Base-by-base conservation (phyloP, 2,329 filamentous ascomycete species). In the Claviceps africana region DNA sequence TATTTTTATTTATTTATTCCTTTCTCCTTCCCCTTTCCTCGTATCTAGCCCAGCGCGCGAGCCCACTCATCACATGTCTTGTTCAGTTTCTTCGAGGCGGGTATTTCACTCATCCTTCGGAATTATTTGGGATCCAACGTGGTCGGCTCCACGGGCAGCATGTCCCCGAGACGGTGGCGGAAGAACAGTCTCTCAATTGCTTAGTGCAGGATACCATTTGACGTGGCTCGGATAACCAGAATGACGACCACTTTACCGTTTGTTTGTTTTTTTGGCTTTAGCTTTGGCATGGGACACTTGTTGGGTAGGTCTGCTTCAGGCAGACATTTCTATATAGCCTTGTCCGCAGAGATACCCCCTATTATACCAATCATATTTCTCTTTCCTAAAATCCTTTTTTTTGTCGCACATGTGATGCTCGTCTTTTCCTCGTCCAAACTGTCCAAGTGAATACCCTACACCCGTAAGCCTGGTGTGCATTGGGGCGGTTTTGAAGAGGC, bases 131-230 rank as follows among this genome's bases (percentile, higher is more conserved):
- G 19, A 50, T 47, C 19, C n/a, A n/a, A n/a, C n/a, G n/a, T n/a
- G n/a, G n/a, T n/a, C n/a, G n/a, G n/a, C n/a, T n/a, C n/a, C n/a
- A n/a, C n/a, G n/a, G n/a, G n/a, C n/a, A n/a, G n/a, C n/a, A n/a
- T n/a, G n/a, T n/a, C n/a, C n/a, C n/a, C n/a, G n/a, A n/a, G n/a
- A n/a, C n/a, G n/a, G n/a, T n/a, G n/a, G n/a, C n/a, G n/a, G n/a
- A n/a, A n/a, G n/a, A n/a, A n/a, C n/a, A n/a, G n/a, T n/a, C 11
- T 17, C 40, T 22, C 39, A 17, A 8, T 39, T 45, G 49, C 2
- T 44, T 39, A 44, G 43, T 48, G 48, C 15, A 53, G 45, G 52
- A 54, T 54, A 54, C 52, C 52, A 51, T 48, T 54, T 51, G 52
- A 51, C 31, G 52, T 51, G 52, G 52, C 49, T 42, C 42, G n/a